Evolutionary conservation across 192 early-diverging fungal species (phyloP), one percentile per base, ranked within the genome.

Genomic region (Ambispora gerdemannii): DNA sequence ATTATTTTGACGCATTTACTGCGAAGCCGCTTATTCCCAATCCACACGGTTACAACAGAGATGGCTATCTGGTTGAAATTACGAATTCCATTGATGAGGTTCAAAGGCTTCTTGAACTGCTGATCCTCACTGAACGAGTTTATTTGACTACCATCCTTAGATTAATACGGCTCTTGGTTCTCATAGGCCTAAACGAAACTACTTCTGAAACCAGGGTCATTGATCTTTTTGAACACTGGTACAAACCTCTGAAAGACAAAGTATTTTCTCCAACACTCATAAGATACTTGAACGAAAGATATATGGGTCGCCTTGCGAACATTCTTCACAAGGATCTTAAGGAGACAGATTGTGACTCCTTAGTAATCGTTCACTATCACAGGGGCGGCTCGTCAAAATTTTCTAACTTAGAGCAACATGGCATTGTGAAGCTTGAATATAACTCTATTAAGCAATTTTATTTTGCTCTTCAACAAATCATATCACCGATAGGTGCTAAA

Each of bases 121-220:
- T 38, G 38, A 13, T 38, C 24, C 17, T 1, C 47, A n/a, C 24
- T 10, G 60, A 34, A n/a, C 60, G 34, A n/a, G 33, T 13, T 31
- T 62, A 62, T 17, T 49, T 36, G n/a, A 7, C 32, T 17, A 52
- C 55, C 30, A 67, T 53, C n/a, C 50, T 67, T 67, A 49, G 66
- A 28, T n/a, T 52, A 8, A 55, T 67, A 55, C 66, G 66, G n/a
- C 66, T 67, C n/a, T 25, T 67, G 22, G 30, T 33, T 4, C 51
- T 67, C 19, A 67, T 67, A 8, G 19, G 50, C 20, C 3, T 67
- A 15, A 67, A 67, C 31, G 66, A 55, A 55, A 6, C 50, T 3
- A 8, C 1, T 25, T 67, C 36, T 27, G n/a, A 0, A 25, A 1
- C 7, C 0, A 35, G 24, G 7, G 7, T 67, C 6, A 24, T 55